Evolutionary conservation across 257 asterid species (phyloP), one percentile per base, ranked within the genome.

Genomic region (Solanum sitiens): DNA sequence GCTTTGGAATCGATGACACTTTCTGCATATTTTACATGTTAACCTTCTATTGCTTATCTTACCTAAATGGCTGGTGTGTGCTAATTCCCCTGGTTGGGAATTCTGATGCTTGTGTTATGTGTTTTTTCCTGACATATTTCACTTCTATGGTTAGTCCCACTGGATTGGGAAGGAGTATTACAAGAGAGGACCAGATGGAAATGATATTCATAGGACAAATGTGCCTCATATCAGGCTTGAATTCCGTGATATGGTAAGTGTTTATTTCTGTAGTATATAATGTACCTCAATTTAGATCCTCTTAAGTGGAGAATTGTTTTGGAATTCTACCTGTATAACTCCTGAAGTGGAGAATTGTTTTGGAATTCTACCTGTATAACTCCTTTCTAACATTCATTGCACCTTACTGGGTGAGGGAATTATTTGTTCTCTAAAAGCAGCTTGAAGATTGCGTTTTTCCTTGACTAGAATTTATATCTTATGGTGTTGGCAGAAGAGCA

Each of bases 191-290:
- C 98, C 99, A 5, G 95, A 95, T 87, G 99, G 99, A 73, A 97
- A 97, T 83, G 98, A 97, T 90, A 97, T 95, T 89, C 99, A 90
- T 92, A 94, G 89, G 95, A 97, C 99, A 67, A 97, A 97, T 86
- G 99, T 97, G 85, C 99, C 99, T 87, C 98, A 95, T 87, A 95
- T 97, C 88, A 93, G 99, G 87, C 94, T 97, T 44, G 98, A 95
- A 88, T 97, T 97, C 89, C 98, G 99, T 70, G 98, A 97, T 61
- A 93, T 89, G 98, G 99, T 95, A 92, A 45, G 92, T 63, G 40
- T 59, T 50, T 86, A 45, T 37, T 71, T 67, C 83, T 39, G 9
- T 61, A 82, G 30, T 82, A 82, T 50, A 82, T 30, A 16, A 50
- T 18, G 70, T 30, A 30, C 45, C 59, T 39, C 25, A 27, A 27